These are phyloP conservation scores for Bretschneidera sinensis DNA, from an alignment of 345 rosid species.

Conservation along the genomic window DNA sequence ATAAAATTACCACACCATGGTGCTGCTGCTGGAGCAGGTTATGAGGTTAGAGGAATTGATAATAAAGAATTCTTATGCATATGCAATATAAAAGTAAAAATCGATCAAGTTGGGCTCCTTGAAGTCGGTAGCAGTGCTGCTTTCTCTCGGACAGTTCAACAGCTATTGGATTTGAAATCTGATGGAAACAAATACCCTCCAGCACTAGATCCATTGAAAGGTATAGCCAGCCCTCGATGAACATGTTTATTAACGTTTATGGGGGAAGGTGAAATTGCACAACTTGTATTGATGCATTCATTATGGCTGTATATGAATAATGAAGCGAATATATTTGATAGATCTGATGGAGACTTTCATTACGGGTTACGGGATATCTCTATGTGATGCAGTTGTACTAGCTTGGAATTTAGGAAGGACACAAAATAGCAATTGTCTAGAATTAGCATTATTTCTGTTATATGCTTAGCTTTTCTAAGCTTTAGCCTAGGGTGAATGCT, in stretches of 20 bases:
- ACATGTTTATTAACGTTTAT: conserved; percentile 1
- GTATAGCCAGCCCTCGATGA: conserved; percentile 29
- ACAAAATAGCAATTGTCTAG: not conserved
- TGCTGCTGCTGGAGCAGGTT: conserved; percentile 72
- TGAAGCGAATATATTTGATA: not conserved
- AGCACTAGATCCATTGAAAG: conserved; percentile 69
- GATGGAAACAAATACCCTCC: conserved; percentile 71
- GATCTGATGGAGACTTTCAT: not conserved
- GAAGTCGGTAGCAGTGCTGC: conserved; percentile 57
- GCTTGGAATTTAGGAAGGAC: not conserved
- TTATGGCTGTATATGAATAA: not conserved
- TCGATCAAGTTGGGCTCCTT: conserved; percentile 66
- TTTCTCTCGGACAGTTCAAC: conserved; percentile 85
- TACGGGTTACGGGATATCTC: not conserved
- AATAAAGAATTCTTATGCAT: conserved; percentile 59
- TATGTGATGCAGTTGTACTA: not conserved
- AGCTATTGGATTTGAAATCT: conserved; percentile 54
- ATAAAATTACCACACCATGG: conserved; percentile 64
- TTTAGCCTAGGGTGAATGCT: not conserved
- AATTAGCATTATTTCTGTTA: not conserved
- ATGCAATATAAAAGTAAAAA: conserved; percentile 49
- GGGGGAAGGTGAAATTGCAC: not conserved
- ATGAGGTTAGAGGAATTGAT: conserved; percentile 77
- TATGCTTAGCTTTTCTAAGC: too few species aligned
- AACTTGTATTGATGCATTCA: not conserved